These are phyloP conservation scores for Venturia nashicola DNA, from an alignment of 2,329 filamentous ascomycete species.

Conservation along the genomic window DNA sequence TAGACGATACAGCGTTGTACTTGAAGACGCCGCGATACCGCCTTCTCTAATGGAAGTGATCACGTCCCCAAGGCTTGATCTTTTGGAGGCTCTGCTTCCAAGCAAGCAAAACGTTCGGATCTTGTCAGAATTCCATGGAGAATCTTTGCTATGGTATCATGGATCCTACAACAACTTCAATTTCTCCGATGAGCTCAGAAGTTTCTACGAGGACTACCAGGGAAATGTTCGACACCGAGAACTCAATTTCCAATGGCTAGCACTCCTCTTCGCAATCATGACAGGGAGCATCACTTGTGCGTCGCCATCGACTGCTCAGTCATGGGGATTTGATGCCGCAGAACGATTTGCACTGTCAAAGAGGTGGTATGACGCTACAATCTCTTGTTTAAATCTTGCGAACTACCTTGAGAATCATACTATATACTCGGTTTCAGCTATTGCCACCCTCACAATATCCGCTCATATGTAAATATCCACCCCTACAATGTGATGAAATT, in stretches of 20 bases:
- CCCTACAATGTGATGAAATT: background rate
- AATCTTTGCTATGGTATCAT: slow-evolving; percentile 27
- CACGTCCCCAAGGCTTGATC: slow-evolving; percentile 15
- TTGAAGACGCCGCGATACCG: background rate
- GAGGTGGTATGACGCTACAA: slow-evolving; percentile 33
- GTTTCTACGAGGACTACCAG: slow-evolving; percentile 24
- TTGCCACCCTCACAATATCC: slow-evolving; percentile 35
- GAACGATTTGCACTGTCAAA: slow-evolving; percentile 31
- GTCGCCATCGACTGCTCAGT: slow-evolving; percentile 20
- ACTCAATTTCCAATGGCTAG: slow-evolving; percentile 33
- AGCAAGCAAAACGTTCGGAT: slow-evolving; percentile 15
- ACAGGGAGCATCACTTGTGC: slow-evolving; percentile 31
- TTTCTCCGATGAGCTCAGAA: slow-evolving; percentile 26
- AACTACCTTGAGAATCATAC: slow-evolving; percentile 32
- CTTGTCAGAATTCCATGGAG: slow-evolving; percentile 27
- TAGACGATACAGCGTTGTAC: background rate
- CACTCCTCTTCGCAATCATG: slow-evolving; percentile 33
- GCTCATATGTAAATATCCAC: slow-evolving; percentile 27
- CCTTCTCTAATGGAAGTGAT: background rate
- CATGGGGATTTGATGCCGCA: slow-evolving; percentile 32
- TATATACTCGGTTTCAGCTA: slow-evolving; percentile 33
- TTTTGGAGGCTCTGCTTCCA: slow-evolving; percentile 27
- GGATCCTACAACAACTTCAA: slow-evolving; percentile 26
- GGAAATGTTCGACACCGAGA: slow-evolving; percentile 22
- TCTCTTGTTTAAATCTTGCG: slow-evolving; percentile 33